These are phyloP conservation scores for Podospora fimiseda DNA, from an alignment of 495 filamentous ascomycete genomes.

Conservation along the genomic window DNA sequence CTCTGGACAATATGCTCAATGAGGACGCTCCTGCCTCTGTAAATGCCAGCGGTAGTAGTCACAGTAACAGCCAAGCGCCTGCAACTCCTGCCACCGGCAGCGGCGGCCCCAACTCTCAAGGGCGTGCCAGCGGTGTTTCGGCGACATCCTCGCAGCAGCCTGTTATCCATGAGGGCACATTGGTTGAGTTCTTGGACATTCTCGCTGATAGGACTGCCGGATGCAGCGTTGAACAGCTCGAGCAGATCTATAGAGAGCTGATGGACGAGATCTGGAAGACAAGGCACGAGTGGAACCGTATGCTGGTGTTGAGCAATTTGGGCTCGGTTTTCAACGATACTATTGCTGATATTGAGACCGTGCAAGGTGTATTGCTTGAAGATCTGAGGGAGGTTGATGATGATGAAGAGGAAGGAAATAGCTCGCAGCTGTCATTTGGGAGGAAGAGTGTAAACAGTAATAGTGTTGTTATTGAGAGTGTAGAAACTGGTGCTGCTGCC, in stretches of 20 bases:
- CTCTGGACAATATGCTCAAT: slow-evolving; percentile 30
- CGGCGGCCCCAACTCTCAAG: slow-evolving; percentile 3
- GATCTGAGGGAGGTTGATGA: slow-evolving; percentile 19
- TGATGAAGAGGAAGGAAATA: background rate
- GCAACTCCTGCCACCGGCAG: background rate
- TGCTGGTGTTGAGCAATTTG: slow-evolving; percentile 56
- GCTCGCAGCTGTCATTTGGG: background rate
- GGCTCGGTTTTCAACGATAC: slow-evolving; percentile 68
- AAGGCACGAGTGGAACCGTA: slow-evolving; percentile 74
- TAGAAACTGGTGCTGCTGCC: slow-evolving; percentile 1
- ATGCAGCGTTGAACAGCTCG: slow-evolving; percentile 85
- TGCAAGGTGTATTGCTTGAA: slow-evolving; percentile 45
- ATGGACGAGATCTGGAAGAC: slow-evolving; percentile 84
- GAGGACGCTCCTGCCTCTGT: slow-evolving; percentile 12
- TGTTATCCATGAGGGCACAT: slow-evolving; percentile 50
- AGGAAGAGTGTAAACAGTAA: background rate
- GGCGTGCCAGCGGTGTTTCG: slow-evolving; percentile 26
- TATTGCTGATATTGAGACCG: slow-evolving; percentile 69
- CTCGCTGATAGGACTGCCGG: slow-evolving; percentile 64
- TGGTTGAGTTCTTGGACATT: slow-evolving; percentile 50
- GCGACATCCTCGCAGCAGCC: slow-evolving; percentile 39
- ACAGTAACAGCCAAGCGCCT: background rate
- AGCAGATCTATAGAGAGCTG: slow-evolving; percentile 82
- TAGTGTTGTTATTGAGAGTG: slow-evolving; percentile 5
- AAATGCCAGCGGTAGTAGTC: slow-evolving; percentile 1